A percentile compares a stretch with the other conserved stretches of the same genome.
Conservation (phyloP, 805 yeast species). For the Starmerella geochares region DNA sequence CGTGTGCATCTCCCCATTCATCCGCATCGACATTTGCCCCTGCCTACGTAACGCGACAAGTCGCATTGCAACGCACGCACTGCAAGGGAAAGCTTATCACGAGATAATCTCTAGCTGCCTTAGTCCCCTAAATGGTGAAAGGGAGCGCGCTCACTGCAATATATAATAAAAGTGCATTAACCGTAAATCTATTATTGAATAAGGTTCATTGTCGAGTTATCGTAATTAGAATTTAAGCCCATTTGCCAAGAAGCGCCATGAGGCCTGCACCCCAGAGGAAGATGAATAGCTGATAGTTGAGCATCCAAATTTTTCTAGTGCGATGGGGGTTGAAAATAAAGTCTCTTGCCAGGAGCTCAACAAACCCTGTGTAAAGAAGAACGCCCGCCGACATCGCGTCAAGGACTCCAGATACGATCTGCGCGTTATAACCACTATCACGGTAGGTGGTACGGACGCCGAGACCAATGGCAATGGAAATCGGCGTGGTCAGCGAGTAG, state of each 20-base stretch:
- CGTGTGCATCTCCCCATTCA: too few relatives aligned
- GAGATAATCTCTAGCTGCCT: too few relatives aligned
- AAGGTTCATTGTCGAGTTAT: too few relatives aligned
- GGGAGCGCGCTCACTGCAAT: too few relatives aligned
- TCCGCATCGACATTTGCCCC: too few relatives aligned
- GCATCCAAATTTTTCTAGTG: slow-evolving; percentile 37
- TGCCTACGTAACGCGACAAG: too few relatives aligned
- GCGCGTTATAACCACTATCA: slow-evolving; percentile 44
- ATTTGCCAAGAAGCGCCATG: slow-evolving; percentile 65
- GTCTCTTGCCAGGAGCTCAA: slow-evolving; percentile 66
- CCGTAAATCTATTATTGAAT: too few relatives aligned
- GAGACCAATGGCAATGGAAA: slow-evolving; percentile 60
- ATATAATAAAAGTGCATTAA: background rate
- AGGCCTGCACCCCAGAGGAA: slow-evolving; percentile 52
- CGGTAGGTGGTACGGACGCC: slow-evolving; percentile 55
- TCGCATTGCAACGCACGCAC: too few relatives aligned
- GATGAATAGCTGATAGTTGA: slow-evolving; percentile 36
- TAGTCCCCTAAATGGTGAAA: too few relatives aligned
- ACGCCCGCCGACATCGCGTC: slow-evolving; percentile 67
- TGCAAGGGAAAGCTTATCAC: too few relatives aligned
- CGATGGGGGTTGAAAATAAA: slow-evolving; percentile 42
- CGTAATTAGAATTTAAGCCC: too few relatives aligned
- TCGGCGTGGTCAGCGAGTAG: slow-evolving; percentile 55
- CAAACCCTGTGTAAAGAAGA: slow-evolving; percentile 59
- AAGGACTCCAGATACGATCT: slow-evolving; percentile 51